Conservation (phyloP, 192 early-diverging fungal genomes). For the Entophlyctis helioformis region DNA sequence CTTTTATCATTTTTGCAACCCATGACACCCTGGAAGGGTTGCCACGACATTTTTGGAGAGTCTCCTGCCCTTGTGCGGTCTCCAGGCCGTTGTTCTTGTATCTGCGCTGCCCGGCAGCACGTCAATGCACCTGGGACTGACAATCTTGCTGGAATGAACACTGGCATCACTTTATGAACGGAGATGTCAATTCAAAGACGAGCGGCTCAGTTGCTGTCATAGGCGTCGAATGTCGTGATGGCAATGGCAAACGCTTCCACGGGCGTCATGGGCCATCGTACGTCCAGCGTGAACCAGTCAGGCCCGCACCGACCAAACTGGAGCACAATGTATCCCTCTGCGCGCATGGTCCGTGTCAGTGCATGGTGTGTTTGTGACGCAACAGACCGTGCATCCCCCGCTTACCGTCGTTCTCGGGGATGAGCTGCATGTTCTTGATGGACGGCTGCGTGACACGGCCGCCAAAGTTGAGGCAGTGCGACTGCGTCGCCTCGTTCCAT, state of each 20-base stretch:
- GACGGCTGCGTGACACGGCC: conserved; percentile 46
- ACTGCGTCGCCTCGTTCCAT: conserved; percentile 55
- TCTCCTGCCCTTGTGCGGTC: too few relatives aligned
- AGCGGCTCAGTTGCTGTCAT: conserved; percentile 40
- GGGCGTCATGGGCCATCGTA: conserved; percentile 40
- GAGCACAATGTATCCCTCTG: conserved; percentile 35
- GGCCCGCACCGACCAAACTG: conserved; percentile 57
- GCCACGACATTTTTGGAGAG: too few relatives aligned
- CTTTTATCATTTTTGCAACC: too few relatives aligned
- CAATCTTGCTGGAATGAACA: too few relatives aligned
- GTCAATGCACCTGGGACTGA: too few relatives aligned
- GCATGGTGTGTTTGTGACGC: too few relatives aligned
- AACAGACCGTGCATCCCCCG: not conserved
- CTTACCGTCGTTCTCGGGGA: conserved; percentile 31
- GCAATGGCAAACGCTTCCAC: conserved; percentile 49
- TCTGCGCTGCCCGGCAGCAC: too few relatives aligned
- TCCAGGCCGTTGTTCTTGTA: too few relatives aligned
- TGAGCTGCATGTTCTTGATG: conserved; percentile 56
- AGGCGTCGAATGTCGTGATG: conserved; percentile 50
- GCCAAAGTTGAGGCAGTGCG: conserved; percentile 52
- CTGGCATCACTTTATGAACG: too few relatives aligned
- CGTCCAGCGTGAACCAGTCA: conserved; percentile 45
- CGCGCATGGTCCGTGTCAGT: not conserved
- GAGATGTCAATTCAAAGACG: too few relatives aligned
- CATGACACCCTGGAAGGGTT: too few relatives aligned